Evolutionary conservation across 148 eudicot species (phyloP).

Genomic region (Fagopyrum tataricum): DNA sequence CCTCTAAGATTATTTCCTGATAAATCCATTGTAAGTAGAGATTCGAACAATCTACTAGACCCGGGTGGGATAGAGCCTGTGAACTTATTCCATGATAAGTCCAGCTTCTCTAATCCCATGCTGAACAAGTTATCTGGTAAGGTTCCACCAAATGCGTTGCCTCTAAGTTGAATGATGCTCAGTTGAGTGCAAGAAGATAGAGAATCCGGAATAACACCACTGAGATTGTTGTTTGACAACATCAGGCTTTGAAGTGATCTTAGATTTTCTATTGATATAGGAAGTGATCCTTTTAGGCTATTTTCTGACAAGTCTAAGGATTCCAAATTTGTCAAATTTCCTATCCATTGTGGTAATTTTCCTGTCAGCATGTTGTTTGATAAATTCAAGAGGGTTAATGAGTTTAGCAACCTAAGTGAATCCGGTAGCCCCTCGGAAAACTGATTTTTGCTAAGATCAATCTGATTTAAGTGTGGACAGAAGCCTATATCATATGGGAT

Average conservation of each 20-base stretch:
- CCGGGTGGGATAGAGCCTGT: conserved; percentile 61
- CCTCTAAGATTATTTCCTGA: conserved; percentile 64
- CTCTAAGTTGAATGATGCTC: conserved; percentile 37
- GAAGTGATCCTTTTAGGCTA: conserved; percentile 46
- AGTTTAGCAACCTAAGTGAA: conserved; percentile 38
- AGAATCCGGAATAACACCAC: conserved; percentile 55
- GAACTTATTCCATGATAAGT: conserved; percentile 60
- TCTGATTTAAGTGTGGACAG: conserved; percentile 54
- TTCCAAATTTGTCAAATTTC: conserved; percentile 36
- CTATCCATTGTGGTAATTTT: conserved; percentile 64
- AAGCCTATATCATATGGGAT: conserved; percentile 66
- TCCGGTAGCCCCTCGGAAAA: conserved; percentile 51
- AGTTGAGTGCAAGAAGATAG: conserved; percentile 36
- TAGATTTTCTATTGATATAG: conserved; percentile 47
- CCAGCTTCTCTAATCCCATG: conserved; percentile 49
- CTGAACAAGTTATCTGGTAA: conserved; percentile 61
- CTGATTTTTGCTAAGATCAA: conserved; percentile 51
- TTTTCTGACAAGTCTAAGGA: conserved; percentile 61
- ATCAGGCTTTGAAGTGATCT: conserved; percentile 36
- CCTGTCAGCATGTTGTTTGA: conserved; percentile 51
- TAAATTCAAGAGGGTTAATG: conserved; percentile 34
- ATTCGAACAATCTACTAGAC: conserved; percentile 44
- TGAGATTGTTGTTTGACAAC: conserved; percentile 47
- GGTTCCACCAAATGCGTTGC: conserved; percentile 49
- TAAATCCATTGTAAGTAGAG: conserved; percentile 58